A percentile compares a stretch with the other conserved stretches of the same genome.
Conservation (phyloP, 208 protist genomes). For the Leishmania braziliensis region DNA sequence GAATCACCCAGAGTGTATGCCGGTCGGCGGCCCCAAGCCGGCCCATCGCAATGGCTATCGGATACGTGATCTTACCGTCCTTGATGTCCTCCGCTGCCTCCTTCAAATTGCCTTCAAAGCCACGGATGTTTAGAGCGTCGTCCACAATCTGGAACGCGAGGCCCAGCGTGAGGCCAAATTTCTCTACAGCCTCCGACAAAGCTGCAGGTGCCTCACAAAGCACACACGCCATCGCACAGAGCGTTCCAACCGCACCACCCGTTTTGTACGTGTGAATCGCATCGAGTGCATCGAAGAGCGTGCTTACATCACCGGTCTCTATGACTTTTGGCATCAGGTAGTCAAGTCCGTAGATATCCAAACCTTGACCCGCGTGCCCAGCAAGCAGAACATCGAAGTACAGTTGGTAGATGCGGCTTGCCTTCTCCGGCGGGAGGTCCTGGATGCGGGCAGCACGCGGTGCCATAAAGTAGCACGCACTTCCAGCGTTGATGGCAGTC, state of each 20-base stretch:
- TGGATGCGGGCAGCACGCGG: conserved; percentile 40
- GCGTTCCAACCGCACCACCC: conserved; percentile 35
- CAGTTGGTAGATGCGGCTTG: conserved; percentile 51
- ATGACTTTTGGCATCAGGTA: conserved; percentile 59
- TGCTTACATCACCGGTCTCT: conserved; percentile 34
- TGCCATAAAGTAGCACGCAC: conserved; percentile 74
- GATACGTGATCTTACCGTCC: conserved; percentile 69
- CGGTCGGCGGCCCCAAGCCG: conserved; percentile 36
- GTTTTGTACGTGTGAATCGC: conserved; percentile 68
- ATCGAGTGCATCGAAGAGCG: conserved; percentile 43
- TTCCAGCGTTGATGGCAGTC: conserved; percentile 71
- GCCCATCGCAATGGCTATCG: conserved; percentile 48
- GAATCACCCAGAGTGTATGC: conserved; percentile 38
- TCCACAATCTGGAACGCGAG: conserved; percentile 76
- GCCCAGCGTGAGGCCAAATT: conserved; percentile 50
- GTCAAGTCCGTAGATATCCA: conserved; percentile 65
- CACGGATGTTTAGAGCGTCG: conserved; percentile 53
- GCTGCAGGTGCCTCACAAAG: conserved; percentile 38
- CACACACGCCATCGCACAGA: conserved; percentile 59
- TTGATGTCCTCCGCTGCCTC: conserved; percentile 51
- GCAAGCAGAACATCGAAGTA: conserved; percentile 62
- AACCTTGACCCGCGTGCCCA: conserved; percentile 67
- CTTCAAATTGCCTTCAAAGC: conserved; percentile 46
- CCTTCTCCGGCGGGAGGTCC: conserved; percentile 41
- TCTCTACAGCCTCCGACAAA: conserved; percentile 35